Evolutionary conservation across 805 yeast genomes (phyloP), one percentile per base, ranked within the genome.

Genomic region (Saccharomycopsis synnaedendra): DNA sequence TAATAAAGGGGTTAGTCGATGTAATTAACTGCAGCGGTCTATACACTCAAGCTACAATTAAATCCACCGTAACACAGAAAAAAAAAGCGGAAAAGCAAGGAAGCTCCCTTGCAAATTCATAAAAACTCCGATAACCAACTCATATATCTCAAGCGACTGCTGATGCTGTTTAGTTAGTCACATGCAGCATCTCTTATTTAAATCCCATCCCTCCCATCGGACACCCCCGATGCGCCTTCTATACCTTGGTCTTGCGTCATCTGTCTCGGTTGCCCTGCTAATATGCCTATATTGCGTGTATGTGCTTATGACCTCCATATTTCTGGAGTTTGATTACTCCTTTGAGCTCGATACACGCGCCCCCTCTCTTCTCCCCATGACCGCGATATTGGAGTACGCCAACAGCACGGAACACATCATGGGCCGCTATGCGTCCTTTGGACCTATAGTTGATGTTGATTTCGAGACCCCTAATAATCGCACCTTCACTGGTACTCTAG

Each of bases 381-480:
- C 53, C 11, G 53, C 53, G 10, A 50, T 50, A 4, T 28, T 50
- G 9, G 42, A 46, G n/a, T n/a, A 33, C 34, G 11, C 37, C 11
- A 49, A 49, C 40, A 43, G 32, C 9, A 50, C 53, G 8, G 39
- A 44, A 8, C 27, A 44, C 5, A 45, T 45, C 3, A 39, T 51
- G 5, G 54, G 53, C 1, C 32, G 52, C 8, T 51, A 51, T 32
- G 52, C 54, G n/a, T 47, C 49, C 10, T 51, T 51, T 46, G 53
- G 54, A 6, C 52, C 54, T 8, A 41, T 43, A 6, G 33, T 51
- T 4, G 45, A 43, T 29, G 31, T 11, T n/a, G 35, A 27, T 4
- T 50, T 29, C 38, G 43, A 49, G 8, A 34, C 36, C 8, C 29
- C 32, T 11, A 45, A 7, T 32, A 32, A 19, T 10, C 32, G 34